Evolutionary conservation across 257 asterid genomes (phyloP), one percentile per base, ranked within the genome.

Genomic region (Nyctanthes arbortristis): DNA sequence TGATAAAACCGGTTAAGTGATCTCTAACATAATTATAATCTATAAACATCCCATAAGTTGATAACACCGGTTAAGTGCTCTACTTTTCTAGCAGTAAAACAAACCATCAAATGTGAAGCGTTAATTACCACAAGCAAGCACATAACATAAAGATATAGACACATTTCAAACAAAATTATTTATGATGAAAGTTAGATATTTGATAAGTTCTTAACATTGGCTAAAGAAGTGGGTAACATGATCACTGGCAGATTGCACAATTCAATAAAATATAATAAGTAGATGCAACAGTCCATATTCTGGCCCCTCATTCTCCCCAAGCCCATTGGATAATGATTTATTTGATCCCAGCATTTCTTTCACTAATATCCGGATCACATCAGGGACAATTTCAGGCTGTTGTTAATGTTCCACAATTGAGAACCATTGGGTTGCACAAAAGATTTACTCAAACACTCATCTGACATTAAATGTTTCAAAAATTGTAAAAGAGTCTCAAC

Each of bases 211-310:
- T 64, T 29, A 35, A 73, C 69, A 63, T 65, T 32, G 40, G 68
- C 29, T 65, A 45, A n/a, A 35, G 31, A 66, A 71, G 43, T 24
- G 30, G 32, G 20, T 32, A 34, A 10, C 18, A 31, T 56, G 62
- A 5, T 55, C 30, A 25, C n/a, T 54, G n/a, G n/a, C 61, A 40
- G 35, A 63, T 30, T 20, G 43, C 3, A 29, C 14, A 66, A 47
- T 47, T 61, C 30, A 71, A 68, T 43, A 47, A 71, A 57, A 70
- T 68, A 29, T 39, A n/a, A n/a, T 66, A 12, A 67, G 32, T 65
- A 61, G 34, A 45, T 4, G 55, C 55, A 18, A n/a, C 16, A 10
- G 6, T n/a, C 24, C 24, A 45, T 45, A 45, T 45, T 40, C 16
- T 3, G 3, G 11, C 25, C 10, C 55, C 9, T 4, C 24, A 36